phyloP scores from a whole-genome alignment of 495 filamentous ascomycete species.

The Barbatosphaeria neglecta region DNA sequence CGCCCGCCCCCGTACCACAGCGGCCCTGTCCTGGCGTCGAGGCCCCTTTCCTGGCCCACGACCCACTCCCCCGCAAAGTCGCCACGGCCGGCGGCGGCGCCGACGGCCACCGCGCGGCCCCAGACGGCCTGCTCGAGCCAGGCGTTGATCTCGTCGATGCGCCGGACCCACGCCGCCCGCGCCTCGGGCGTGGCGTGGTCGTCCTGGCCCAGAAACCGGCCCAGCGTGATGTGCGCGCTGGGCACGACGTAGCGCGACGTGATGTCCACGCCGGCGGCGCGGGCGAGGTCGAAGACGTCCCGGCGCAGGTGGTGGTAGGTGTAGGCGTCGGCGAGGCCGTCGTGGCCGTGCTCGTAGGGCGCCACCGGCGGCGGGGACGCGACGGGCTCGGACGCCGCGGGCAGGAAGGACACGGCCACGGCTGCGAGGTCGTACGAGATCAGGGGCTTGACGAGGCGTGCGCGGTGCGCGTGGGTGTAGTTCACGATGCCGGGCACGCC shows the following conservation, averaged over 20 bases:
- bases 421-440: slow-evolving; percentile 77
- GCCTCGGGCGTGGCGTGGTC: slow-evolving; percentile 34
- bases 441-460: slow-evolving; percentile 68
- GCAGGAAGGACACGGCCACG: slow-evolving; percentile 75
- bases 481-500: slow-evolving; percentile 42
- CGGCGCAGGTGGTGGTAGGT: slow-evolving; percentile 85
- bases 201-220: slow-evolving; percentile 54
- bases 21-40: slow-evolving; percentile 56
- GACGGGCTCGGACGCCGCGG: slow-evolving; percentile 48
- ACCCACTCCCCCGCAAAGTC: slow-evolving; percentile 48
- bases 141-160: slow-evolving; percentile 64
- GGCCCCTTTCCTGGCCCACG: slow-evolving; percentile 63
- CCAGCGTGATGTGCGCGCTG: slow-evolving; percentile 80
- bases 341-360: slow-evolving; percentile 8
- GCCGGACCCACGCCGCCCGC: slow-evolving; percentile 46
- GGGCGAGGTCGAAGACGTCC: slow-evolving; percentile 55
- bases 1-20: slow-evolving; percentile 81
- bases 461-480: slow-evolving; percentile 48
- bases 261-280: slow-evolving; percentile 46
- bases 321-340: slow-evolving; percentile 40
- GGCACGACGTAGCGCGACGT: slow-evolving; percentile 73
- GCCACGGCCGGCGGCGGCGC: slow-evolving; percentile 18
- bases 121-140: slow-evolving; percentile 59
- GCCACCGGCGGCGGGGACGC: slow-evolving; percentile 23
- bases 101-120: slow-evolving; percentile 30